phyloP scores from a whole-genome alignment of 495 filamentous ascomycete genomes.

The Oleoguttula mirabilis region DNA sequence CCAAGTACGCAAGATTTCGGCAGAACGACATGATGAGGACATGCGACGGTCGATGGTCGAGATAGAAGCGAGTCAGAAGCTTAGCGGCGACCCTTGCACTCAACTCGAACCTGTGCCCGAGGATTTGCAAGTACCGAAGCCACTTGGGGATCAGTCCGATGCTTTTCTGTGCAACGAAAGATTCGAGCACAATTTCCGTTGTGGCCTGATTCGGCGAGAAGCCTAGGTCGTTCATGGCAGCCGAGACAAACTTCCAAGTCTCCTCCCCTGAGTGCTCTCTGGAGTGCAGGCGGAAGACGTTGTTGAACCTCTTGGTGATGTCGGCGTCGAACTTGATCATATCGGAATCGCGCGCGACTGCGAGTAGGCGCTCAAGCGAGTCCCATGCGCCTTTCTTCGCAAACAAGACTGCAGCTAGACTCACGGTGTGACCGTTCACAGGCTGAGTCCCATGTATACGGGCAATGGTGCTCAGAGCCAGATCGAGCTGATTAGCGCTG shows the following conservation, averaged over 20 bases:
- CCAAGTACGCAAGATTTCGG: not conserved
- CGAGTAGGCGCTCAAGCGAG: not conserved
- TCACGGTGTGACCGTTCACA: not conserved
- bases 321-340: not conserved
- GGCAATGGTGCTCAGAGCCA: not conserved
- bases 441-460: not conserved
- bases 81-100: slow-evolving; percentile 1
- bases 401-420: slow-evolving; percentile 4
- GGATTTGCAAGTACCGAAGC: slow-evolving; percentile 3
- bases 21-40: slow-evolving; percentile 12
- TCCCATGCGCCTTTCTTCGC: slow-evolving; percentile 10
- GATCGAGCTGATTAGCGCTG: not conserved
- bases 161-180: slow-evolving; percentile 8
- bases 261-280: not conserved
- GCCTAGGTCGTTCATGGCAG: not conserved
- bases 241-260: slow-evolving; percentile 13
- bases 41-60: slow-evolving; percentile 10
- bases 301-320: slow-evolving; percentile 1
- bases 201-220: slow-evolving; percentile 9
- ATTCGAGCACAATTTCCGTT: slow-evolving; percentile 8
- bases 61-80: slow-evolving; percentile 10
- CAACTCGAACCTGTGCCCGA: slow-evolving; percentile 4
- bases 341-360: not conserved
- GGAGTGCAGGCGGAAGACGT: slow-evolving; percentile 1
- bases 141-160: slow-evolving; percentile 11